Evolutionary conservation across 306 rosid genomes (phyloP).

Genomic region (Arachis stenosperma): DNA sequence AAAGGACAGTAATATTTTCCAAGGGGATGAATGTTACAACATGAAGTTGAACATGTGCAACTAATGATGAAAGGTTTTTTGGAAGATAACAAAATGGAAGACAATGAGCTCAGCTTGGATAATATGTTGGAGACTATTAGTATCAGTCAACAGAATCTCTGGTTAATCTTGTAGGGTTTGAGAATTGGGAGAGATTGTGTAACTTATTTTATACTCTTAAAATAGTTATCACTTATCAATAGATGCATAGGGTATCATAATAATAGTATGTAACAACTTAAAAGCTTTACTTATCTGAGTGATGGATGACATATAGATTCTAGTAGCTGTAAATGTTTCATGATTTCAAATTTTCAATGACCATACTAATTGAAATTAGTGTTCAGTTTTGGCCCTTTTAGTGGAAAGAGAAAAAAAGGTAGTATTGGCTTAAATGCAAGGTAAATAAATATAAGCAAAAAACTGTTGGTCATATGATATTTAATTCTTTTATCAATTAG

Average conservation of each 20-base stretch:
- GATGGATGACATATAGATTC: conserved; percentile 5
- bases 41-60: conserved; percentile 35
- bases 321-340: conserved; percentile 40
- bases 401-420: no score
- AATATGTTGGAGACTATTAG: conserved; percentile 25
- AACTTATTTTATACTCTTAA: neutral
- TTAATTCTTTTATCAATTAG: no score
- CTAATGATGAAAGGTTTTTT: conserved; percentile 20
- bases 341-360: neutral
- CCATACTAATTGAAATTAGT: conserved; percentile 22
- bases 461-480: no score
- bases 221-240: neutral
- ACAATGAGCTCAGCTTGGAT: conserved; percentile 21
- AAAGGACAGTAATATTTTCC: conserved; percentile 40
- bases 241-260: conserved; percentile 9
- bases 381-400: neutral
- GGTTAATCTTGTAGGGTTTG: conserved; percentile 31
- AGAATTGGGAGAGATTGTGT: conserved; percentile 4
- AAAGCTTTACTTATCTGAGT: conserved; percentile 22
- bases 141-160: neutral
- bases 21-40: conserved; percentile 14
- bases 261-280: conserved; percentile 16
- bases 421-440: no score
- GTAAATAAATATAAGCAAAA: no score
- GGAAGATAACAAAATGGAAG: conserved; percentile 14